Conservation (phyloP, 495 filamentous ascomycete genomes). For the Durotheca rogersii region DNA sequence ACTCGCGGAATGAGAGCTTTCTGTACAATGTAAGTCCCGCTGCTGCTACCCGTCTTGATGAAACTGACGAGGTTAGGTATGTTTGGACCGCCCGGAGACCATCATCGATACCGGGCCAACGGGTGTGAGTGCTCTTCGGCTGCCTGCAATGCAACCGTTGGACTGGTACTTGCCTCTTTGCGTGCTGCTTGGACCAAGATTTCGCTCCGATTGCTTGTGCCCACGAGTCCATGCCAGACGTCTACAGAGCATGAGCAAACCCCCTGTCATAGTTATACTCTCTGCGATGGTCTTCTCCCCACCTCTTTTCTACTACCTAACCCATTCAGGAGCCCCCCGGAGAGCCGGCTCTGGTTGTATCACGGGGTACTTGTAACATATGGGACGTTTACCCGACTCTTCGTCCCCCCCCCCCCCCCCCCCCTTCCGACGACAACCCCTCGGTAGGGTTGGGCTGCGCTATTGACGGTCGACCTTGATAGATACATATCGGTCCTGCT, state of each 20-base stretch:
- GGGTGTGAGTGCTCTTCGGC: conserved; percentile 28
- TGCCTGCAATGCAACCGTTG: conserved; percentile 21
- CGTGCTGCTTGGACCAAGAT: conserved; percentile 14
- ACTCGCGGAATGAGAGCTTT: conserved; percentile 63
- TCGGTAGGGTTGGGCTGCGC: conserved; percentile 9
- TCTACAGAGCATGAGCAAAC: conserved; percentile 22
- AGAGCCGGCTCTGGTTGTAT: conserved; percentile 15
- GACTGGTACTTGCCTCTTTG: conserved; percentile 23
- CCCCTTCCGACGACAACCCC: conserved; percentile 13
- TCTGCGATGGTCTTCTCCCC: conserved; percentile 21
- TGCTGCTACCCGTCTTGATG: conserved; percentile 16
- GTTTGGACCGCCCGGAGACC: conserved; percentile 49
- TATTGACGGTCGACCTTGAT: conserved; percentile 15
- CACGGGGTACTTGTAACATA: conserved; percentile 10
- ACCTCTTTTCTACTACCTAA: conserved; percentile 13
- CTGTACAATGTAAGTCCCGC: conserved; percentile 66
- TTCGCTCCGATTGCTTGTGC: conserved; percentile 8
- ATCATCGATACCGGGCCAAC: conserved; percentile 27
- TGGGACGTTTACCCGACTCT: conserved; percentile 21
- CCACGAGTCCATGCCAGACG: conserved; percentile 16
- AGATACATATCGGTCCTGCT: conserved; percentile 2
- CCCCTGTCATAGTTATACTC: conserved; percentile 10
- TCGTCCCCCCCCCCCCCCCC: conserved; percentile 23
- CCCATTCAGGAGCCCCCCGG: conserved; percentile 6
- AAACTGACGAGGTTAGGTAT: conserved; percentile 46